phyloP scores from a whole-genome alignment of 2,329 filamentous ascomycete species.

The Arthrobotrys conoides region DNA sequence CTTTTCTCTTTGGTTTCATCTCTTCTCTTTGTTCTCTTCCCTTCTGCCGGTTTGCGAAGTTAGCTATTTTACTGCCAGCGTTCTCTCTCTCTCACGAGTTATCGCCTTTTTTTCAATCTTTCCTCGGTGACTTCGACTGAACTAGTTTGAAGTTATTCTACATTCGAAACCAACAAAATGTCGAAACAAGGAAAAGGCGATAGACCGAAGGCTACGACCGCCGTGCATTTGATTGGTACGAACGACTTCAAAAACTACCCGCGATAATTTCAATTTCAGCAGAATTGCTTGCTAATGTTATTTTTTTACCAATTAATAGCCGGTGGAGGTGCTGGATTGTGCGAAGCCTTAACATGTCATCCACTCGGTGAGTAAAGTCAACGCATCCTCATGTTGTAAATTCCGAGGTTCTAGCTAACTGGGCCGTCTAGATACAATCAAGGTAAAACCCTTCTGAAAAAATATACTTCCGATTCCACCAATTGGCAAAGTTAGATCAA shows the following conservation, averaged over 20 bases:
- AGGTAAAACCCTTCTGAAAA: slow-evolving; percentile 29
- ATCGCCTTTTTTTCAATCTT: slow-evolving; percentile 5
- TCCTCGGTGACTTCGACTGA: neutral
- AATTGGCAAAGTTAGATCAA: slow-evolving; percentile 67
- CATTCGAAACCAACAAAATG: slow-evolving; percentile 35
- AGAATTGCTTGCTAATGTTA: slow-evolving; percentile 57
- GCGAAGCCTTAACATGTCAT: slow-evolving; percentile 97
- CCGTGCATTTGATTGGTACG: slow-evolving; percentile 60
- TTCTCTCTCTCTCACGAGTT: neutral
- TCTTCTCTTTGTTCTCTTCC: slow-evolving; percentile 18
- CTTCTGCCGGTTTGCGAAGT: slow-evolving; percentile 18
- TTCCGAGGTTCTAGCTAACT: slow-evolving; percentile 25
- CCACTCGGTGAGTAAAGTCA: slow-evolving; percentile 78
- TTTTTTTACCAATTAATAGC: slow-evolving; percentile 71
- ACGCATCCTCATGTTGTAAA: slow-evolving; percentile 42
- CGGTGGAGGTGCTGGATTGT: slow-evolving; percentile 97
- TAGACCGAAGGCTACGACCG: slow-evolving; percentile 59
- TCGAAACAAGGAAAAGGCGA: slow-evolving; percentile 59
- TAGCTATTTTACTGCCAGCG: slow-evolving; percentile 14
- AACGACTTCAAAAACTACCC: neutral
- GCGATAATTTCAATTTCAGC: slow-evolving; percentile 39
- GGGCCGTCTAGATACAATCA: slow-evolving; percentile 62
- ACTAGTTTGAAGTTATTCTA: neutral
- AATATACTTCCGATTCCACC: neutral
- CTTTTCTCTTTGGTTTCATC: slow-evolving; percentile 11